These are phyloP conservation scores for Phytopythium sindhum DNA, from an alignment of 352 stramenopile species.

Conservation along the genomic window DNA sequence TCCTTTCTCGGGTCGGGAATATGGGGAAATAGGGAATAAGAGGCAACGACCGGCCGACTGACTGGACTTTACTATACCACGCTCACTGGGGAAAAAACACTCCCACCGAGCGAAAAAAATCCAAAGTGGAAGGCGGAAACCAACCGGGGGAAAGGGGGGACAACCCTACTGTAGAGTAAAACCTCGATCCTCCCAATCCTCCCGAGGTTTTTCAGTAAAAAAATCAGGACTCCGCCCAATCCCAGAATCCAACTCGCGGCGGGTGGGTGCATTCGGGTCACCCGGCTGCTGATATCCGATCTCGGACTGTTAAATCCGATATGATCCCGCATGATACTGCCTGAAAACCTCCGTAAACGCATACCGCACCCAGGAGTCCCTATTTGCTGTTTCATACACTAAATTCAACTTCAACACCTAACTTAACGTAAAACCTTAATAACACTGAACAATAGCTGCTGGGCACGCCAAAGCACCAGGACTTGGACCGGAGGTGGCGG, in stretches of 20 bases:
- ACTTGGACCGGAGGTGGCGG: neutral
- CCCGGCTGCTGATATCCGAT: neutral
- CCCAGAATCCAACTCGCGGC: neutral
- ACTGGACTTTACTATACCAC: slow-evolving; percentile 2
- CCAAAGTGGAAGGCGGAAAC: neutral
- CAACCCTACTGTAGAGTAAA: neutral
- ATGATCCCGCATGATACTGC: neutral
- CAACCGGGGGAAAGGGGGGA: neutral
- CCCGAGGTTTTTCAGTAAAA: neutral
- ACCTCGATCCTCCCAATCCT: neutral
- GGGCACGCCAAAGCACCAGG: no score
- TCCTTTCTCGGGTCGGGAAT: neutral
- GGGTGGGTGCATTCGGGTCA: neutral
- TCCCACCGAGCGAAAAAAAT: neutral
- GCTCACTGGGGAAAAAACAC: no score
- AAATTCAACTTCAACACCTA: neutral
- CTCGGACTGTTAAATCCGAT: neutral
- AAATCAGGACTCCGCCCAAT: neutral
- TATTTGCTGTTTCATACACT: neutral
- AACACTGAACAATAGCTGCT: no score
- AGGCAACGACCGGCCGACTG: neutral
- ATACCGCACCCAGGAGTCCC: neutral
- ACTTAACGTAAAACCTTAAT: neutral
- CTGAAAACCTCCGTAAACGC: neutral
- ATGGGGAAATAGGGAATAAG: no score